Evolutionary conservation across 345 rosid species (phyloP).

Genomic region (Brassica cretica): DNA sequence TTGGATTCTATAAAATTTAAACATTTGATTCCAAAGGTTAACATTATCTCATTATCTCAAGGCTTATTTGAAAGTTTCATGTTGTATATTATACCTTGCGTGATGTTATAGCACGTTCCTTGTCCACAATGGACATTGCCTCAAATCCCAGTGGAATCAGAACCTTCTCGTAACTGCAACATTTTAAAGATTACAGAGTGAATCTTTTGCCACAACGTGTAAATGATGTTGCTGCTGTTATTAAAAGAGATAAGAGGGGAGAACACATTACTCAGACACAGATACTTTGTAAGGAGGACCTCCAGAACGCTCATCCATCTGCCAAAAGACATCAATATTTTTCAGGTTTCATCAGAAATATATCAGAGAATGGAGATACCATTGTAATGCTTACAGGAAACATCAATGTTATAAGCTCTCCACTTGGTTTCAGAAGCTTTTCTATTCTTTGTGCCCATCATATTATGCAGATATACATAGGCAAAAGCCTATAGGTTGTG

Average conservation of each 20-base stretch:
- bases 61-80: neutral
- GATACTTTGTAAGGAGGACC: slow-evolving; percentile 86
- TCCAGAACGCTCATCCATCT: slow-evolving; percentile 68
- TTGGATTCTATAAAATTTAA: too few species aligned
- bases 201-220: neutral
- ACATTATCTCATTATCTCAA: neutral
- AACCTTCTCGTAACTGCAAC: slow-evolving; percentile 68
- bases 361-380: neutral
- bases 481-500: neutral
- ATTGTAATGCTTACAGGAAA: slow-evolving; percentile 54
- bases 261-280: slow-evolving; percentile 58
- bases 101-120: slow-evolving; percentile 56
- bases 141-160: slow-evolving; percentile 68
- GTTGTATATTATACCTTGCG: slow-evolving; percentile 53
- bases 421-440: slow-evolving; percentile 62
- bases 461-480: neutral
- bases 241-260: slow-evolving; percentile 15
- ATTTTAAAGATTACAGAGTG: neutral
- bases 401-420: slow-evolving; percentile 84
- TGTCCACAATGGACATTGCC: slow-evolving; percentile 60
- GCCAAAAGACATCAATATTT: slow-evolving; percentile 22
- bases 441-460: slow-evolving; percentile 57
- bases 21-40: neutral
- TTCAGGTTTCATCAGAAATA: slow-evolving; percentile 6
- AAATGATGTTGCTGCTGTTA: neutral